A percentile compares a stretch with the other conserved stretches of the same genome.
phyloP scores from a whole-genome alignment of 2,329 filamentous ascomycete species.

The Ceratocystis ficicola region DNA sequence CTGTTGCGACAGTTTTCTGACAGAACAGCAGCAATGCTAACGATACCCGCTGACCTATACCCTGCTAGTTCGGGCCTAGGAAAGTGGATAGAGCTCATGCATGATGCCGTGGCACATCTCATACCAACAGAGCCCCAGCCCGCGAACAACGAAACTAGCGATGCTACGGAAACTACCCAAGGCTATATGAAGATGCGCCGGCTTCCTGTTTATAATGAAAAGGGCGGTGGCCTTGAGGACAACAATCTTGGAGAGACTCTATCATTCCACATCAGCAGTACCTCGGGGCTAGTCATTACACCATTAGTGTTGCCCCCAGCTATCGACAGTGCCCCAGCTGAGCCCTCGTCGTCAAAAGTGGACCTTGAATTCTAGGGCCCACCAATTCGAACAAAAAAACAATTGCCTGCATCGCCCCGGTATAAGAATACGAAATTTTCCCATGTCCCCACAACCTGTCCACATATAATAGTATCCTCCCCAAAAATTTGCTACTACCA shows the following conservation, averaged over 20 bases:
- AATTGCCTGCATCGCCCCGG: neutral
- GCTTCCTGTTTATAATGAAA: slow-evolving; percentile 75
- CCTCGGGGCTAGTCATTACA: slow-evolving; percentile 68
- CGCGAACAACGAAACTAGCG: slow-evolving; percentile 15
- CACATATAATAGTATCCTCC: neutral
- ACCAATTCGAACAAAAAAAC: neutral
- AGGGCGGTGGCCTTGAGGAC: slow-evolving; percentile 62
- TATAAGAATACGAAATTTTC: slow-evolving; percentile 14
- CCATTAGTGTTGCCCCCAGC: slow-evolving; percentile 82
- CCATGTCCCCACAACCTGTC: neutral
- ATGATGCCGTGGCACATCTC: slow-evolving; percentile 77
- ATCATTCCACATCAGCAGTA: slow-evolving; percentile 76
- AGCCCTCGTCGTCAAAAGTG: slow-evolving; percentile 26
- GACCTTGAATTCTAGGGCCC: slow-evolving; percentile 31
- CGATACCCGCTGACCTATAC: slow-evolving; percentile 68
- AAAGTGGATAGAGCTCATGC: slow-evolving; percentile 74
- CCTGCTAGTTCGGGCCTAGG: slow-evolving; percentile 63
- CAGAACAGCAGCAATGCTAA: slow-evolving; percentile 59
- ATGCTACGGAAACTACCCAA: slow-evolving; percentile 31
- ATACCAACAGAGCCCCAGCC: slow-evolving; percentile 20
- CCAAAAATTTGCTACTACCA: slow-evolving; percentile 16
- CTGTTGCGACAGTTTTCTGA: slow-evolving; percentile 56
- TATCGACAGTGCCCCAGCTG: slow-evolving; percentile 45
- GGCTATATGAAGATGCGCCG: slow-evolving; percentile 75
- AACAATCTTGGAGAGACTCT: slow-evolving; percentile 68